Conservation (phyloP, 1,139 yeast species). For the Taiozyma onychis region DNA sequence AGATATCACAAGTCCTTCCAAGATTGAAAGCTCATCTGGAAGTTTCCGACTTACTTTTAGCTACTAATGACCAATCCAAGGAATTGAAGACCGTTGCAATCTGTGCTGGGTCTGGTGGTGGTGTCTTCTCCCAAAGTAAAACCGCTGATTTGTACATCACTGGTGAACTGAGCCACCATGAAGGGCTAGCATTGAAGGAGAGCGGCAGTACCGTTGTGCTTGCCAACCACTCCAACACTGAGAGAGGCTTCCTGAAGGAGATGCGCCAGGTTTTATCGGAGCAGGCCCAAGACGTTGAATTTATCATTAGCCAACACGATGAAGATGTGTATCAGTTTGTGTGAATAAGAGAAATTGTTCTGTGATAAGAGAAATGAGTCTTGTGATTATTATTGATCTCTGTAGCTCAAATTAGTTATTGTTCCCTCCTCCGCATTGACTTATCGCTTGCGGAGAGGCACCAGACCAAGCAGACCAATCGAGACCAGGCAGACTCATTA, state of each 20-base stretch:
- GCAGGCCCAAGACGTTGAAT: slow-evolving; percentile 28
- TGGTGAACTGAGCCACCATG: slow-evolving; percentile 95
- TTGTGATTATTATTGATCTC: not conserved
- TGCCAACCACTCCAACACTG: slow-evolving; percentile 90
- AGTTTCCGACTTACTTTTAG: slow-evolving; percentile 60
- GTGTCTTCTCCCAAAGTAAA: slow-evolving; percentile 35
- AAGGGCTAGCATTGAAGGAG: slow-evolving; percentile 67
- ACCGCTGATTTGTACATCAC: slow-evolving; percentile 75
- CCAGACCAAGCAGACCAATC: too few species aligned
- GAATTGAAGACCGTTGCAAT: slow-evolving; percentile 60
- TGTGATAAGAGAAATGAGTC: too few species aligned
- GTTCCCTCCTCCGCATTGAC: too few species aligned
- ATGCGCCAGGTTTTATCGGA: slow-evolving; percentile 43
- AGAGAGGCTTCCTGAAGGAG: slow-evolving; percentile 66
- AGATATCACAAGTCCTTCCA: slow-evolving; percentile 41
- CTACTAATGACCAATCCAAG: slow-evolving; percentile 35
- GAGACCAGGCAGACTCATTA: too few species aligned
- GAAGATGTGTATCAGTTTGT: slow-evolving; percentile 42
- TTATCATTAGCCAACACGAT: slow-evolving; percentile 45
- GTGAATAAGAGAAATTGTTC: not conserved
- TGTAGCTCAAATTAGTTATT: not conserved
- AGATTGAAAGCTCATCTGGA: slow-evolving; percentile 51
- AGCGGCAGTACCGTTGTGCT: slow-evolving; percentile 67
- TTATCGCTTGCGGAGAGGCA: too few species aligned
- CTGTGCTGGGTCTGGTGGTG: slow-evolving; percentile 96